phyloP scores from a whole-genome alignment of 1,284 basidiomycete species.

The Leccinum subrobustum region DNA sequence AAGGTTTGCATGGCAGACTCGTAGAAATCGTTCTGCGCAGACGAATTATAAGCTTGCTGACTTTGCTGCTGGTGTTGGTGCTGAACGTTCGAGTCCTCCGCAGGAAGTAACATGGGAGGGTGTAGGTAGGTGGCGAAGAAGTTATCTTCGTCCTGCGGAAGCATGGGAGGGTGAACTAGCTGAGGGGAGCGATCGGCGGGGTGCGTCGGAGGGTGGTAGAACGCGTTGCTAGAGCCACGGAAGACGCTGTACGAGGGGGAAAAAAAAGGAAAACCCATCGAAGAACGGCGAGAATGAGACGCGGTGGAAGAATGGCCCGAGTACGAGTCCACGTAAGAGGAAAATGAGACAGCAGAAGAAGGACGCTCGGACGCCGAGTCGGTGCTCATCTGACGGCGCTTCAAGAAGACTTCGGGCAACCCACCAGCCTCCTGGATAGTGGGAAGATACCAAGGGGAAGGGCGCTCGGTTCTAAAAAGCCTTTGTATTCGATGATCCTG shows the following conservation, averaged over 20 bases:
- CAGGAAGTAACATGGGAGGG: conserved; percentile 52
- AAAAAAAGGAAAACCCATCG: too few species aligned
- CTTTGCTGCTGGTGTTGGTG: conserved; percentile 36
- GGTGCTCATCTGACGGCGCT: too few species aligned
- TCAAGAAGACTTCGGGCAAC: conserved; percentile 83
- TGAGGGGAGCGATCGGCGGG: too few species aligned
- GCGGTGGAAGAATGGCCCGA: too few species aligned
- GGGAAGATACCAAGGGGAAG: conserved; percentile 79
- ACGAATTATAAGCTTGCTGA: conserved; percentile 17
- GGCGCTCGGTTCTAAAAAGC: conserved; percentile 85
- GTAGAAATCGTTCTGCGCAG: conserved; percentile 28
- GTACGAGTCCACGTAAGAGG: too few species aligned
- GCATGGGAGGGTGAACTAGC: conserved; percentile 29
- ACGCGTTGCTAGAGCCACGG: too few species aligned
- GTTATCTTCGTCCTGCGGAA: conserved; percentile 49
- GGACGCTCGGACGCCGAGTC: too few species aligned
- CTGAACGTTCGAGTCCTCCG: conserved; percentile 35
- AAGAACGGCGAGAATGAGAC: too few species aligned
- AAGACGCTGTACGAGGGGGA: too few species aligned
- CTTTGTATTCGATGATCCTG: conserved; percentile 65
- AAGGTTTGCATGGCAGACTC: conserved; percentile 23
- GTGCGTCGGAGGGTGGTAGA: too few species aligned
- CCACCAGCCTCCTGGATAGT: conserved; percentile 88
- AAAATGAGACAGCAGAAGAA: too few species aligned
- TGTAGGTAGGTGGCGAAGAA: conserved; percentile 56